phyloP scores from a whole-genome alignment of 2,329 filamentous ascomycete genomes.

The Xylaria sp. region DNA sequence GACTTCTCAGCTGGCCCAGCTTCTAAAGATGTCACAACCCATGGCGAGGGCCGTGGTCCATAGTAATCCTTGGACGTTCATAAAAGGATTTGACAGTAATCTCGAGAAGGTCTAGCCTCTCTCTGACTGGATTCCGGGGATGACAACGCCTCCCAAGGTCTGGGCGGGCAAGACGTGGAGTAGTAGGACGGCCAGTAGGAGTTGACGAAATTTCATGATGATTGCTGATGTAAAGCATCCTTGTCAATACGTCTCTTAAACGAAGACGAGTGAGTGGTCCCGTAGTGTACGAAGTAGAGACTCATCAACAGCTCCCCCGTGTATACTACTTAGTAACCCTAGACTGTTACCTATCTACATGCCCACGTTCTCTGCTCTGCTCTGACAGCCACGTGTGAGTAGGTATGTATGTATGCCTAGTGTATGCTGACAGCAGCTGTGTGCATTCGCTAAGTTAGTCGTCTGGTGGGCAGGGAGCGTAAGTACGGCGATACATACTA shows the following conservation, averaged over 20 bases:
- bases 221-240: constrained; percentile 27
- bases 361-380: constrained; percentile 20
- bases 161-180: constrained; percentile 33
- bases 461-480: background rate
- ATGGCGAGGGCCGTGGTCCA: constrained; percentile 33
- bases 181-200: constrained; percentile 33
- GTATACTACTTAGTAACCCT: no score
- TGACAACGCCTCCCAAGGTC: constrained; percentile 34
- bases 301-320: constrained; percentile 12
- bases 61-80: constrained; percentile 39
- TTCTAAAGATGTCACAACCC: constrained; percentile 18
- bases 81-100: constrained; percentile 42
- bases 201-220: constrained; percentile 22
- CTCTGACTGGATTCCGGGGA: constrained; percentile 42
- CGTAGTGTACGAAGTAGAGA: background rate
- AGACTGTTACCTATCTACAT: background rate
- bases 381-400: constrained; percentile 31
- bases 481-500: constrained; percentile 10
- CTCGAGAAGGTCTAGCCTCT: constrained; percentile 39
- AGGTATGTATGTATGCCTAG: constrained; percentile 13
- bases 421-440: constrained; percentile 32
- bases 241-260: constrained; percentile 14
- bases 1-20: constrained; percentile 36
- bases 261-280: constrained; percentile 1
- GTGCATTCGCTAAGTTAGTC: constrained; percentile 5